Evolutionary conservation across 139 green algal genomes (phyloP).

Genomic region (Monoraphidium neglectum): DNA sequence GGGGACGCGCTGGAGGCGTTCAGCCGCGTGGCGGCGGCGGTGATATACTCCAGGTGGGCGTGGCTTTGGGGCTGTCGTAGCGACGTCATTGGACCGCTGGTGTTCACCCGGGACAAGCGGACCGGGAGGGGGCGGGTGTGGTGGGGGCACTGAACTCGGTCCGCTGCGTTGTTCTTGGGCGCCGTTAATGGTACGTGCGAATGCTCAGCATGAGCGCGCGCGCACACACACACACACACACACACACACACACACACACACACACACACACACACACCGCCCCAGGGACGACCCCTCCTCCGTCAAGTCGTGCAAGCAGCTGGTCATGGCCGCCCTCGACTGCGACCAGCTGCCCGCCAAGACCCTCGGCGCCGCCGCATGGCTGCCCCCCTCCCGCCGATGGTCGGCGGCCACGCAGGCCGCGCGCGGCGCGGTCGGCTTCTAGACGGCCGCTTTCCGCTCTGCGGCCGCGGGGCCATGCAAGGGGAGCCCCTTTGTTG

Average conservation of each 20-base stretch:
- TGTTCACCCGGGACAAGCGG: neutral
- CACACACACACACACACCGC: too few species aligned
- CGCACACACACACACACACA: too few species aligned
- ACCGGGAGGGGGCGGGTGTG: neutral
- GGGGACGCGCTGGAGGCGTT: slow-evolving; percentile 22
- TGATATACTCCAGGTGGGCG: slow-evolving; percentile 15
- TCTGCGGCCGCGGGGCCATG: too few species aligned
- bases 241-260: too few species aligned
- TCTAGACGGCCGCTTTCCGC: too few species aligned
- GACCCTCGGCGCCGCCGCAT: neutral
- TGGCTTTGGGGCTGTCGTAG: neutral
- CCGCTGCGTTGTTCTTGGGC: too few species aligned
- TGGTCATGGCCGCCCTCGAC: slow-evolving; percentile 14
- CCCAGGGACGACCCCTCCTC: slow-evolving; percentile 16
- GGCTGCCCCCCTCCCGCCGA: slow-evolving; percentile 4
- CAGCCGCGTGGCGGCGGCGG: slow-evolving; percentile 11
- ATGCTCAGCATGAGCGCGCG: too few species aligned
- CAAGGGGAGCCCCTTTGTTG: too few species aligned
- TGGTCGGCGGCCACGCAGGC: slow-evolving; percentile 1
- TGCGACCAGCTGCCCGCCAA: slow-evolving; percentile 1
- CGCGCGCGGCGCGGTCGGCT: too few species aligned
- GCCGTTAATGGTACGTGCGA: too few species aligned
- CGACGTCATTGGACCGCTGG: neutral
- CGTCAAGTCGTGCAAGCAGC: slow-evolving; percentile 20
- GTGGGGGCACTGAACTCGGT: neutral